Conservation (phyloP, 139 green algal genomes). For the Volvox reticuliferus region DNA sequence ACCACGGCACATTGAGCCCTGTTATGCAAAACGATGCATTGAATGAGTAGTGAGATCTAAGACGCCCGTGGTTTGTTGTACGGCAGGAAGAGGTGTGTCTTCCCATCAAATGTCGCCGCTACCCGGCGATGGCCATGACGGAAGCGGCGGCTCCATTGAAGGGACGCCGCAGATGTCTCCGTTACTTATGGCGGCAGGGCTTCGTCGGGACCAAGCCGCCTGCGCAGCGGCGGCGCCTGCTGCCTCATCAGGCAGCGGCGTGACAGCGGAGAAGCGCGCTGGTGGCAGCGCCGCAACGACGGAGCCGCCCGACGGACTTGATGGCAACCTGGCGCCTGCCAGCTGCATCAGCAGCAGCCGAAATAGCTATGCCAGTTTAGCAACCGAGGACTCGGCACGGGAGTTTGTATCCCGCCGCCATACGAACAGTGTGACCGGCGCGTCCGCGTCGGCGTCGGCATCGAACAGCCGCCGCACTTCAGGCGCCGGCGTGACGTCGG, state of each 20-base stretch:
- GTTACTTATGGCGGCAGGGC: too few relatives aligned
- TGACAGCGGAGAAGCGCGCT: neutral
- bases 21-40: too few relatives aligned
- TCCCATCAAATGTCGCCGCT: too few relatives aligned
- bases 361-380: neutral
- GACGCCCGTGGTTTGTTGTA: too few relatives aligned
- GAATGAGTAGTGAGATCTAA: too few relatives aligned
- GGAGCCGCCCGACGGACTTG: neutral
- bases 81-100: too few relatives aligned
- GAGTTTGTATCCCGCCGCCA: neutral
- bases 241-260: neutral
- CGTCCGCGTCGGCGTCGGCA: neutral
- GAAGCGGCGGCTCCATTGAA: too few relatives aligned
- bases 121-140: too few relatives aligned
- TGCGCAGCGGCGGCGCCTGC: neutral
- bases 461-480: neutral
- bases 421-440: neutral
- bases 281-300: neutral
- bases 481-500: neutral
- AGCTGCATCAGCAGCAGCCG: neutral
- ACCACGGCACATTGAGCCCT: too few relatives aligned
- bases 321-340: neutral
- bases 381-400: neutral
- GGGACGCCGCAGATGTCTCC: too few relatives aligned
- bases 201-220: too few relatives aligned